phyloP scores from a whole-genome alignment of 192 early-diverging fungal genomes.

The Coemansia sp. region DNA sequence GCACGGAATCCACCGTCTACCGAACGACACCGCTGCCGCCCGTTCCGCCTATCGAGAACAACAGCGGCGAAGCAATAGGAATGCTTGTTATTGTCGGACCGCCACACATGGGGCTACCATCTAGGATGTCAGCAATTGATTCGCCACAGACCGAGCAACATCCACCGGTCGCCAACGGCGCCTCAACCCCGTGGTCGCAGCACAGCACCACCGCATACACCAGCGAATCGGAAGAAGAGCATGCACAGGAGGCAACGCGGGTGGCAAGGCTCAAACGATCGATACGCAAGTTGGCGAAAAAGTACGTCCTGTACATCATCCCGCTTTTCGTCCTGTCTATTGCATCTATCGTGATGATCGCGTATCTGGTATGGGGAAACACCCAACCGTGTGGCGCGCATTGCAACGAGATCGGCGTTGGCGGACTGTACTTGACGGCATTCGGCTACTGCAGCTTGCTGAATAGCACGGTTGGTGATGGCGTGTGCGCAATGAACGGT shows the following conservation, averaged over 20 bases:
- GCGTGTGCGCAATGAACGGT: not conserved
- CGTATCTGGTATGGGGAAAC: not conserved
- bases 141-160: not conserved
- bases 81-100: too few species aligned
- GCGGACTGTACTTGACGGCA: not conserved
- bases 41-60: not conserved
- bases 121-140: not conserved
- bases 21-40: not conserved
- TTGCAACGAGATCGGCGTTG: not conserved
- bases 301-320: not conserved
- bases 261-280: not conserved
- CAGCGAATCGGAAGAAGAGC: not conserved
- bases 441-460: not conserved
- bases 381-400: not conserved
- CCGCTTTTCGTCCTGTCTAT: not conserved
- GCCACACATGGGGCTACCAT: too few species aligned
- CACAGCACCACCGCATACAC: not conserved
- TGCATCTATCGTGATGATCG: not conserved
- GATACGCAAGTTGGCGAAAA: not conserved
- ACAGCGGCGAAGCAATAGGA: not conserved
- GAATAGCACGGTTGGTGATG: not conserved
- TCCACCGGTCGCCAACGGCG: not conserved
- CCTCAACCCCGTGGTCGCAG: not conserved
- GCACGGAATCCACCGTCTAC: not conserved
- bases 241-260: not conserved